phyloP scores from a whole-genome alignment of 306 rosid genomes.

The Crataegus laevigata region DNA sequence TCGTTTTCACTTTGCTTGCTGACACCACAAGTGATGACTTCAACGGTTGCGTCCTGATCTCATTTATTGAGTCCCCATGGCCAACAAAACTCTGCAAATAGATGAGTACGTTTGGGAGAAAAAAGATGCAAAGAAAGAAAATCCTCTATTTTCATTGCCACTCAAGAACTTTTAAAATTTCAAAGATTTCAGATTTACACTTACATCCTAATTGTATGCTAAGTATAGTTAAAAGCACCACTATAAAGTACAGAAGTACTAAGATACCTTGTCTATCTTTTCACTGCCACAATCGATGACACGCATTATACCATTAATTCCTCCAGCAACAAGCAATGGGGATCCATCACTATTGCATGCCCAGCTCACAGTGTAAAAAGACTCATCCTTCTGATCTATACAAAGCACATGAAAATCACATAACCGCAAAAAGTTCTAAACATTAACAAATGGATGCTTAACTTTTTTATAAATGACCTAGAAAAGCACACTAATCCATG shows the following conservation, averaged over 20 bases:
- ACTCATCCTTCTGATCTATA: constrained; percentile 90
- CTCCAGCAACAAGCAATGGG: constrained; percentile 81
- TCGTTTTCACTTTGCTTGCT: constrained; percentile 72
- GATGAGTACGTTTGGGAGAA: not conserved
- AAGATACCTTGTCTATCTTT: constrained; percentile 74
- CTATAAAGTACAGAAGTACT: not conserved
- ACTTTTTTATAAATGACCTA: not conserved
- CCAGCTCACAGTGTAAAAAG: constrained; percentile 91
- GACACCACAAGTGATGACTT: constrained; percentile 79
- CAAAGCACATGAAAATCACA: constrained; percentile 33
- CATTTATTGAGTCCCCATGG: constrained; percentile 93
- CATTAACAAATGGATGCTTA: not conserved
- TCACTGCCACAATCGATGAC: constrained; percentile 78
- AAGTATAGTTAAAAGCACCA: not conserved
- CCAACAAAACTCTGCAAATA: constrained; percentile 79
- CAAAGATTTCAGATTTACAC: not conserved
- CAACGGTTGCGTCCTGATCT: constrained; percentile 80
- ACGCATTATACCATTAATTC: constrained; percentile 74
- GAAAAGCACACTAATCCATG: not conserved
- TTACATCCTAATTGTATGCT: not conserved
- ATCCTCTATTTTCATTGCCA: not conserved
- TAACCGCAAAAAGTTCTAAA: not conserved
- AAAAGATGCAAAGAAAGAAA: not conserved
- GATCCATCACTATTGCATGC: constrained; percentile 62
- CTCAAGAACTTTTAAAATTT: not conserved